Base-by-base conservation (phyloP, 495 filamentous ascomycete genomes). In the Cercophora newfieldiana region DNA sequence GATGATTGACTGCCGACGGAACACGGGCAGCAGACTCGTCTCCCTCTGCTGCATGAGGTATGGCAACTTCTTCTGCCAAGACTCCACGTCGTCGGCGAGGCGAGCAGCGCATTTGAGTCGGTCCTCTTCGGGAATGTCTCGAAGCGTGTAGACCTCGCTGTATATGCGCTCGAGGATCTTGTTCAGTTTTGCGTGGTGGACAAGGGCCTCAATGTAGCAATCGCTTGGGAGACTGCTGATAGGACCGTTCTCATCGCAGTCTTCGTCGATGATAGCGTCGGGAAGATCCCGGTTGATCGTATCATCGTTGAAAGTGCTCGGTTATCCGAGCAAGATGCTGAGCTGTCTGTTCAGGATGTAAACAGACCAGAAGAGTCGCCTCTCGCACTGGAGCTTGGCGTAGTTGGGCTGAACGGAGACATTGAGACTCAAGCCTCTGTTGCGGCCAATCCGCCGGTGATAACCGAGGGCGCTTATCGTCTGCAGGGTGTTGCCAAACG, bases 301-400 rank as follows among this genome's bases (percentile, higher is more conserved):
- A 37, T 84, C 83, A 31, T 83, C 80, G 67, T 80, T 81, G 18
- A 86, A 75, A n/a, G 83, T 63, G n/a, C 78, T 69, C 7, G 86
- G 85, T 16, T 84, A 71, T 1, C 86, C 86, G 58, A 84, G 80
- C 69, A 86, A 79, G 50, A 83, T 75, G 62, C 81, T 83, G n/a
- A 88, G 74, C 65, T 88, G 84, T 67, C 82, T 85, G 70, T 88
- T 86, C 16, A 88, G 66, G 26, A 81, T 80, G 66, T 85, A 86
- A 1, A 79, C 81, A 37, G 82, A 81, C 85, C 85, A 88, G 26
- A 88, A 86, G 5, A 83, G 81, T 4, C 86, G 82, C 63, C 85
- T 87, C n/a, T 66, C 68, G 60, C 74, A 74, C 26, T 78, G 73
- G 0, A 71, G 30, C 24, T 72, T 69, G 49, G 70, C 64, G 22